Percentiles rank a stretch among this genome's conserved stretches.
Conservation (phyloP, 345 rosid species). For the Camelina laxa region DNA sequence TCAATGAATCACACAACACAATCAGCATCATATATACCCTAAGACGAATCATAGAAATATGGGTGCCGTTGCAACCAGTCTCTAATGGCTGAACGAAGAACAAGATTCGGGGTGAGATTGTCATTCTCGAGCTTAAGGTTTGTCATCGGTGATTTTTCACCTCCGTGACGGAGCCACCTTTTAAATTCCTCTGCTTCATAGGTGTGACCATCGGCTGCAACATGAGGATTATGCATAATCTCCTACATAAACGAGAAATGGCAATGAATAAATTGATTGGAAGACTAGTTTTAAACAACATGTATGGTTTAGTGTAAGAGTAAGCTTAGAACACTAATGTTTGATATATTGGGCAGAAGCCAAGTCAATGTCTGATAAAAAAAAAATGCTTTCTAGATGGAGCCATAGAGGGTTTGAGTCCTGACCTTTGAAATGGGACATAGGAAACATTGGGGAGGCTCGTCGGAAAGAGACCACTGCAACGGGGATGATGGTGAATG, state of each 20-base stretch:
- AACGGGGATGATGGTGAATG: slow-evolving; percentile 36
- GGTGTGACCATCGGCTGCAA: slow-evolving; percentile 86
- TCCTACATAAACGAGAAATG: slow-evolving; percentile 55
- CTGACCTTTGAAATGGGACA: slow-evolving; percentile 54
- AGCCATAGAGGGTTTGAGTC: background rate
- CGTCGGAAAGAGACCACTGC: slow-evolving; percentile 36
- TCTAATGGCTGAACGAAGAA: slow-evolving; percentile 74
- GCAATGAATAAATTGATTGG: background rate
- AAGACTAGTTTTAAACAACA: background rate
- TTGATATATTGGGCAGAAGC: slow-evolving; percentile 24
- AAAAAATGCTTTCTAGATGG: background rate
- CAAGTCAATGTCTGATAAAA: slow-evolving; percentile 9
- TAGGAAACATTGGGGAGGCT: slow-evolving; percentile 47
- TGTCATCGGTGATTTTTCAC: slow-evolving; percentile 76
- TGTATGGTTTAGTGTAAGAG: slow-evolving; percentile 11
- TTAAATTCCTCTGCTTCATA: slow-evolving; percentile 68
- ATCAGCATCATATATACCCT: slow-evolving; percentile 24
- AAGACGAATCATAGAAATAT: slow-evolving; percentile 17
- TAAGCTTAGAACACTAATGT: slow-evolving; percentile 5
- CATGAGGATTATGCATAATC: slow-evolving; percentile 73
- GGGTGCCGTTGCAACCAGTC: slow-evolving; percentile 59
- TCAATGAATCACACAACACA: slow-evolving; percentile 31
- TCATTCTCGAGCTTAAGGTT: slow-evolving; percentile 51
- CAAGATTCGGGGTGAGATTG: slow-evolving; percentile 62
- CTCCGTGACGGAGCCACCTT: slow-evolving; percentile 68